Conservation (phyloP, 1,139 yeast species). For the Waltiozyma sp. region DNA sequence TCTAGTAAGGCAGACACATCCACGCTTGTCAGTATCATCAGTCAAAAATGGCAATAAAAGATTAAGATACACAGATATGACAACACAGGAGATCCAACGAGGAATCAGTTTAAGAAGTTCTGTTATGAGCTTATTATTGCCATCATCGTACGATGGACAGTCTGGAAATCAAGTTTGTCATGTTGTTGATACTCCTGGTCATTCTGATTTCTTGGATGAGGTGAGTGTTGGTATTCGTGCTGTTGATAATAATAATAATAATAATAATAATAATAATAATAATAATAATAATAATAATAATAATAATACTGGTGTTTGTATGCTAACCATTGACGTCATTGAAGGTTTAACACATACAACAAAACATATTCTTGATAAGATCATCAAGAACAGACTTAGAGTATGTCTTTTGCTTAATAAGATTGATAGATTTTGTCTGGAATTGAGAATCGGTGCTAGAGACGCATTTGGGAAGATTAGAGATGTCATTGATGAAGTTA, state of each 20-base stretch:
- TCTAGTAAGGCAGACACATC: conserved; percentile 56
- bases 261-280: conserved; percentile 15
- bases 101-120: conserved; percentile 59
- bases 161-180: conserved; percentile 52
- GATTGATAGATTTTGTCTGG: conserved; percentile 71
- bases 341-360: conserved; percentile 65
- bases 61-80: conserved; percentile 59
- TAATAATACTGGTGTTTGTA: conserved; percentile 26
- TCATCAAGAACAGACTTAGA: conserved; percentile 36
- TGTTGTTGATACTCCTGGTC: conserved; percentile 86
- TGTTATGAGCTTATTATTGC: conserved; percentile 54
- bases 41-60: conserved; percentile 27
- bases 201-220: conserved; percentile 74
- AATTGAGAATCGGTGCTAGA: conserved; percentile 59
- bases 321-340: conserved; percentile 70
- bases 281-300: conserved; percentile 34
- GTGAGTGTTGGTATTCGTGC: conserved; percentile 39
- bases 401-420: conserved; percentile 65
- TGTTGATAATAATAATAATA: conserved; percentile 34
- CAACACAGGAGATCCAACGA: conserved; percentile 55
- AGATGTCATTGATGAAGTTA: conserved; percentile 52
- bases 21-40: background rate
- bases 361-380: conserved; percentile 36
- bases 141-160: conserved; percentile 27
- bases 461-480: conserved; percentile 67